Evolutionary conservation across 2,329 filamentous ascomycete genomes (phyloP), one percentile per base, ranked within the genome.

Genomic region (Fusarium albosuccineum): DNA sequence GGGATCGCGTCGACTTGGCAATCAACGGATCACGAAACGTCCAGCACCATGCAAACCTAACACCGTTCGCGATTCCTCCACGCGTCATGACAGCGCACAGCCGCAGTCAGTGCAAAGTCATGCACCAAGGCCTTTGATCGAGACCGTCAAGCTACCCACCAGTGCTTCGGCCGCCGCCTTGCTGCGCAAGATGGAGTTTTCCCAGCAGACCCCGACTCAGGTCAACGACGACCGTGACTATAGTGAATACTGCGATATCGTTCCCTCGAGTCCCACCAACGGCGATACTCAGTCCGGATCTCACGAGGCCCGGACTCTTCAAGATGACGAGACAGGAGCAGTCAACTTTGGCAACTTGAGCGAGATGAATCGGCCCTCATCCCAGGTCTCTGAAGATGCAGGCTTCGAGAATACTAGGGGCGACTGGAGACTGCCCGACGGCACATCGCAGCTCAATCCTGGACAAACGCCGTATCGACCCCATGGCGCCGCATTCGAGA

Each of bases 141-240:
- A 66, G 44, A 64, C 33, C 55, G 49, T 57, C 57, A 68, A 66
- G 34, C 68, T 55, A 58, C 67, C 63, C 36, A 54, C 66, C 44
- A 59, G 42, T 45, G 57, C 64, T 63, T 60, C 67, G 52, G 50
- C 63, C 39, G 58, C 48, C 34, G 59, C 70, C 51, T 33, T 59
- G 54, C 62, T 66, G 29, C 64, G 61, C 60, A 82, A 77, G 52
- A 84, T 82, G 78, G 79, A 83, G 33, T 77, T 74, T n/a, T 85
- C 84, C 10, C 82, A 85, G 40, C 81, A 83, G 57, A 86, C 85
- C 9, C 83, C 83, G 2, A 89, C 86, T 1, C 86, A 89, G 74
- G 78, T 82, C 60, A 89, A 89, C 66, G 81, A 83, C 44, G 85
- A 81, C 46, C 83, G 86, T 37, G 86, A 87, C 74, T 89, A 89